Conservation (phyloP, 2,329 filamentous ascomycete genomes). For the Talaromyces sp. region DNA sequence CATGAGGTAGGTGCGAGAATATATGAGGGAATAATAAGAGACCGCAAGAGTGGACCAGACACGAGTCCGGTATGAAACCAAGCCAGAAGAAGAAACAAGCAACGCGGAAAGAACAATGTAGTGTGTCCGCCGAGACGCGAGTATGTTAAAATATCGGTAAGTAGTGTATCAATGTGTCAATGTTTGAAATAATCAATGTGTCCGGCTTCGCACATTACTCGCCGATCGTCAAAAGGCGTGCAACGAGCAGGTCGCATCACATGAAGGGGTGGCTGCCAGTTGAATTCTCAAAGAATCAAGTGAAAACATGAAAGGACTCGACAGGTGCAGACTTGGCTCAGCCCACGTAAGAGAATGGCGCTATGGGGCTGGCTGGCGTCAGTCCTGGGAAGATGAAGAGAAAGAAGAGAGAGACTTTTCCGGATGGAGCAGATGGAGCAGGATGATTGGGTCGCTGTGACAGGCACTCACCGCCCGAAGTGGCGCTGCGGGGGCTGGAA, state of each 20-base stretch:
- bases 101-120: neutral
- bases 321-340: neutral
- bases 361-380: neutral
- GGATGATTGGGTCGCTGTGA: neutral
- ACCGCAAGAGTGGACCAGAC: slow-evolving; percentile 1
- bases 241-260: slow-evolving; percentile 10
- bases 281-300: no score
- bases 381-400: neutral
- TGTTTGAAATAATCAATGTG: slow-evolving; percentile 5
- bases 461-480: neutral
- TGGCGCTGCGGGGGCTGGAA: neutral
- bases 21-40: slow-evolving; percentile 4
- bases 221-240: slow-evolving; percentile 8
- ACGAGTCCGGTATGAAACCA: neutral
- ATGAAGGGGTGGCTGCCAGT: neutral
- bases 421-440: neutral
- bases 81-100: neutral
- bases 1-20: neutral
- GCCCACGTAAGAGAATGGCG: neutral
- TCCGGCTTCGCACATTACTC: slow-evolving; percentile 12
- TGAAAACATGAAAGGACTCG: neutral
- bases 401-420: neutral
- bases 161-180: neutral
- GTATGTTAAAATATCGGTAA: neutral
- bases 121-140: neutral